These are phyloP conservation scores for Solanum chiquidenum DNA, from an alignment of 257 asterid species.

Conservation along the genomic window DNA sequence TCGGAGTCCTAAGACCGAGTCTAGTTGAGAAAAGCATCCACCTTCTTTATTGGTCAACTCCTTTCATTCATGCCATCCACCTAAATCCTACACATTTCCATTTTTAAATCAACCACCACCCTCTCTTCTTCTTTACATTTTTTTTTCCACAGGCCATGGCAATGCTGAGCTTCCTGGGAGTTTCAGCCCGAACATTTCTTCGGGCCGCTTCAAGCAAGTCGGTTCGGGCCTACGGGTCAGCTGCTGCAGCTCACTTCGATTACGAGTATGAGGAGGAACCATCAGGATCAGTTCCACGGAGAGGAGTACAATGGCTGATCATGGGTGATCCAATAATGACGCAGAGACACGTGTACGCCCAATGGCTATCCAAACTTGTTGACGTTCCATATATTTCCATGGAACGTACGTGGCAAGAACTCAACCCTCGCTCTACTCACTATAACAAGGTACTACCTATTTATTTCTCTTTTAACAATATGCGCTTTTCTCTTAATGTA, in stretches of 20 bases:
- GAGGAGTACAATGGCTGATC: slow-evolving; percentile 92
- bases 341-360: slow-evolving; percentile 68
- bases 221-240: slow-evolving; percentile 47
- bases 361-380: slow-evolving; percentile 66
- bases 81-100: neutral
- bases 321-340: slow-evolving; percentile 75
- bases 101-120: neutral
- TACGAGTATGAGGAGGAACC: slow-evolving; percentile 28
- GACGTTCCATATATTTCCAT: slow-evolving; percentile 82
- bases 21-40: neutral
- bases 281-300: slow-evolving; percentile 42
- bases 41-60: neutral
- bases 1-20: neutral
- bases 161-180: slow-evolving; percentile 43
- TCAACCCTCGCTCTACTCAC: slow-evolving; percentile 63
- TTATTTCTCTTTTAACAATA: neutral
- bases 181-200: slow-evolving; percentile 26
- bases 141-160: slow-evolving; percentile 32
- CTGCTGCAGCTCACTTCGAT: slow-evolving; percentile 58
- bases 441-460: slow-evolving; percentile 47
- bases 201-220: neutral
- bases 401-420: slow-evolving; percentile 61
- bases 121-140: neutral
- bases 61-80: neutral
- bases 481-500: no score